A percentile compares a stretch with the other conserved stretches of the same genome.
Evolutionary conservation across 2,329 filamentous ascomycete species (phyloP).

Genomic region (Pseudodiploospora longispora): DNA sequence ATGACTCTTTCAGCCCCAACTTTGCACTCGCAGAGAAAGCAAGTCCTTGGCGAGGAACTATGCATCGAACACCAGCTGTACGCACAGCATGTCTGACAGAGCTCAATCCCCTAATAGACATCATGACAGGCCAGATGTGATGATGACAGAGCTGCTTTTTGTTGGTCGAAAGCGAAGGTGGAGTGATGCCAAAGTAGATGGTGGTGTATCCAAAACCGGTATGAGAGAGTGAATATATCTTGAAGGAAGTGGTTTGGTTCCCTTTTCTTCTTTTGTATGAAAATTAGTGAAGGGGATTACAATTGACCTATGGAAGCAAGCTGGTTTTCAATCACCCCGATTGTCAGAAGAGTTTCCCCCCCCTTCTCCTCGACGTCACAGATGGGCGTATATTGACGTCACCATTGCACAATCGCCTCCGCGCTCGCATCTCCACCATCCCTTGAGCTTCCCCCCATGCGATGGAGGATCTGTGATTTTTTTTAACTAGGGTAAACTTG

Average conservation of each 20-base stretch:
- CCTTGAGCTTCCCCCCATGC: no score
- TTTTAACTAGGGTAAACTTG: no score
- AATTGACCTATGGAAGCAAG: background rate
- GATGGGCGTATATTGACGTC: conserved; percentile 10
- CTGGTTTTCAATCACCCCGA: background rate
- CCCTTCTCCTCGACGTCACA: conserved; percentile 6
- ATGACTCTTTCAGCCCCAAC: conserved; percentile 29
- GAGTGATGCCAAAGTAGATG: no score
- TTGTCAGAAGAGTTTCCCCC: background rate
- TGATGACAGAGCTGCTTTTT: no score
- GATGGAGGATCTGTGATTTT: no score
- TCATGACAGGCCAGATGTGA: conserved; percentile 10
- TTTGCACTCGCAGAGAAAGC: conserved; percentile 20
- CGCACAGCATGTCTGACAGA: conserved; percentile 14
- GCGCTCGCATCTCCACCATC: no score
- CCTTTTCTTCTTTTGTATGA: background rate
- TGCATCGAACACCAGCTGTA: conserved; percentile 11
- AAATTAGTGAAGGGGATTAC: background rate
- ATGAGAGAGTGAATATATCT: no score
- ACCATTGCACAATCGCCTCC: conserved; percentile 5
- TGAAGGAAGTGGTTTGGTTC: no score
- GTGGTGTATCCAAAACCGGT: no score
- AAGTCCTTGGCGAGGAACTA: conserved; percentile 17
- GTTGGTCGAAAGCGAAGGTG: no score
- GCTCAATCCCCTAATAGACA: conserved; percentile 19